Evolutionary conservation across 495 filamentous ascomycete genomes (phyloP), one percentile per base, ranked within the genome.

Genomic region (Aspergillus sparsus): DNA sequence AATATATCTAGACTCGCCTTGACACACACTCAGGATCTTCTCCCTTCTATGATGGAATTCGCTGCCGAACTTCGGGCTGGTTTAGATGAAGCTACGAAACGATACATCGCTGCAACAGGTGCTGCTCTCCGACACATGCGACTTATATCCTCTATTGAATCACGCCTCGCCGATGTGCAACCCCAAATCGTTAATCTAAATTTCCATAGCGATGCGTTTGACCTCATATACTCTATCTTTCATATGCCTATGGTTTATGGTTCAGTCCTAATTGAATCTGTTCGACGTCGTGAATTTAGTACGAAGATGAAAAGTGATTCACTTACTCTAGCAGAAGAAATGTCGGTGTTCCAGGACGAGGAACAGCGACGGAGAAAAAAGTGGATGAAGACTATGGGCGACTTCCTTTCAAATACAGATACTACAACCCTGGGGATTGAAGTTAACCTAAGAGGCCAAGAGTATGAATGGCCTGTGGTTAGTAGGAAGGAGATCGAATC

Each of bases 191-290:
- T 82, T 47, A 79, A 81, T 8, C 76, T 97, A 33, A 88, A 90
- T 53, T 78, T 92, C 13, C 83, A 84, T 27, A 82, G 84, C 35
- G 82, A 89, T 18, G 84, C 86, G 0, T 93, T 97, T 70, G 86
- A 95, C 45, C 77, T 89, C 32, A 76, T 98, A 8, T 82, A 85
- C 33, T 74, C 88, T 21, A 85, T 96, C 10, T 87, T 89, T 34
- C 84, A 90, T 51, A 81, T 98, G 57, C 95, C 94, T 8, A 84
- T 87, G 57, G 82, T 92, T 31, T 99, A 99, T 70, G 93, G 94
- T 2, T 91, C 90, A 0, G 87, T 96, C 31, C 75, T 96, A 12
- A 82, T 92, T 13, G 94, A 99, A 68, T 87, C 91, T 27, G 82
- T 96, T 47, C 84, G 88, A 55, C 87, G 94, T 10, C 87, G 84